Evolutionary conservation across 208 protist genomes (phyloP), one percentile per base, ranked within the genome.

Genomic region (Trypanosoma congolense): DNA sequence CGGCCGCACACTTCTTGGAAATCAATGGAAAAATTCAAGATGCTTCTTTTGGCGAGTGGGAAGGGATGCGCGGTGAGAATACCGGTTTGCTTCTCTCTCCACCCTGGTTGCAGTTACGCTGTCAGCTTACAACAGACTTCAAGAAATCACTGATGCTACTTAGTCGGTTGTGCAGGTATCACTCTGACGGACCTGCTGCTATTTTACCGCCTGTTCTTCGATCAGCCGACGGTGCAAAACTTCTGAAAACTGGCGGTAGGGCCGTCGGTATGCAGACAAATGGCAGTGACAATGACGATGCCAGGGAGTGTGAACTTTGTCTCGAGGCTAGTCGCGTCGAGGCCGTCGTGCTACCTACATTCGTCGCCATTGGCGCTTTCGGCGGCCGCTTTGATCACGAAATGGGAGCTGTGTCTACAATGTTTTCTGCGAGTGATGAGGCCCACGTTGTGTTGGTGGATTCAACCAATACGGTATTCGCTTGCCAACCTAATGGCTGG

Each of bases 101-200:
- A 10, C 51, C 79, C 19, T 48, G 74, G 38, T 24, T 92, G 21
- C 77, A 72, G 36, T 56, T 89, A 3, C 33, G 48, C 14, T 92
- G 85, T 57, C 85, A 92, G 45, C 68, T 86, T 66, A 73, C 85
- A n/a, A 89, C 85, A 3, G 85, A 92, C 73, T 92, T 92, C 54
- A 24, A 64, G 4, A 92, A 92, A 56, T 62, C 70, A 21, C 44
- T 92, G 0, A 42, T 49, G 10, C 66, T 92, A 25, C 24, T 89
- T 22, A 52, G 67, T 29, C 65, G 74, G 5, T 67, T 81, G 9
- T 44, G 64, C 43, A 31, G 63, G 16, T 35, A 18, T 1, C 48
- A 66, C 25, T 31, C 54, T 6, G 33, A 67, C 28, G 67, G 58
- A n/a, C n/a, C 30, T 22, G 44, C 33, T 48, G 29, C 60, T 67